A percentile compares a stretch with the other conserved stretches of the same genome.
Conservation (phyloP, 371 early-diverging fungal genomes). For the Circinella umbellata region DNA sequence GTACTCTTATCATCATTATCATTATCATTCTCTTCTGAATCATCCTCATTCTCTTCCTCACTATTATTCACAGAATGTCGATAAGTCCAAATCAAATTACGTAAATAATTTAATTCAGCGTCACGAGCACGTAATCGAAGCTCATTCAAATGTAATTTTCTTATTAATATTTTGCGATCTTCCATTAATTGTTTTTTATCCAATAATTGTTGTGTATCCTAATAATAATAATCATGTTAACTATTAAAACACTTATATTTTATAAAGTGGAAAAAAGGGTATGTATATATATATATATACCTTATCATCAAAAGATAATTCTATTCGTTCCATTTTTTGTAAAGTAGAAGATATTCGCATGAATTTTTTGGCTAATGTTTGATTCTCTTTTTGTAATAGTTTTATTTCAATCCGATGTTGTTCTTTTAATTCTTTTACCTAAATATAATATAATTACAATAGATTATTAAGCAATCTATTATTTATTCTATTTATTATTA, state of each 20-base stretch:
- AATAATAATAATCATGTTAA: not conserved
- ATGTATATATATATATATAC: not conserved
- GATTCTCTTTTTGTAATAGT: constrained; percentile 30
- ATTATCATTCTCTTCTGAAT: not conserved
- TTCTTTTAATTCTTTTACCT: constrained; percentile 32
- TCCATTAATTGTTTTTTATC: constrained; percentile 27
- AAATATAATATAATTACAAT: too few species aligned
- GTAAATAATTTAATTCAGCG: constrained; percentile 43
- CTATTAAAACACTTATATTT: too few species aligned
- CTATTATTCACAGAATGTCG: not conserved
- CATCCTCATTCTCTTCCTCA: constrained; percentile 3
- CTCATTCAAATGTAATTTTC: constrained; percentile 40
- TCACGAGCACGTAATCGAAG: constrained; percentile 45
- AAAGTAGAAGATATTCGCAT: constrained; percentile 29
- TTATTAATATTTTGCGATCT: constrained; percentile 28
- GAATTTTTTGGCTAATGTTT: constrained; percentile 25
- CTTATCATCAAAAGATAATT: constrained; percentile 18
- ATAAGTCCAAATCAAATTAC: constrained; percentile 24
- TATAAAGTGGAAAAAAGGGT: too few species aligned
- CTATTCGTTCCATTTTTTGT: constrained; percentile 32
- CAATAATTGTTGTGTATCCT: constrained; percentile 17
- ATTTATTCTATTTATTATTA: not conserved
- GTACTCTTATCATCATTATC: too few species aligned
- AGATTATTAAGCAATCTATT: too few species aligned
- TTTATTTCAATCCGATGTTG: constrained; percentile 27